phyloP scores from a whole-genome alignment of 305 asterid species.

The Andrographis paniculata region DNA sequence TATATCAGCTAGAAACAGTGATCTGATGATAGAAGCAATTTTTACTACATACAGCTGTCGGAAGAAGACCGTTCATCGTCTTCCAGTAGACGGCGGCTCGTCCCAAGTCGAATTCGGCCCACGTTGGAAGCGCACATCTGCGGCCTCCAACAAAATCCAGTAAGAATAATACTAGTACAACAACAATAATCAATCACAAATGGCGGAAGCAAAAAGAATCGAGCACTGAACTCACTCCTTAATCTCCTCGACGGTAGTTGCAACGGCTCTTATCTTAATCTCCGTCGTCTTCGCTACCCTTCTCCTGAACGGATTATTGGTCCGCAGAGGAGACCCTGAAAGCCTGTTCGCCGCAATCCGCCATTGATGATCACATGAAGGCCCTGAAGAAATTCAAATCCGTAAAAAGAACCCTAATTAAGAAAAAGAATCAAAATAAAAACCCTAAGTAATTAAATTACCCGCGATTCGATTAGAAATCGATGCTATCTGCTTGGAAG shows the following conservation, averaged over 20 bases:
- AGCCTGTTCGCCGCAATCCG: slow-evolving; percentile 28
- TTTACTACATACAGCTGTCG: slow-evolving; percentile 48
- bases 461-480: slow-evolving; percentile 20
- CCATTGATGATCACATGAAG: slow-evolving; percentile 4
- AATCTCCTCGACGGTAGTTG: slow-evolving; percentile 30
- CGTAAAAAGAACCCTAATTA: not conserved
- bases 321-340: slow-evolving; percentile 22
- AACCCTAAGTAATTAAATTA: not conserved
- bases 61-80: slow-evolving; percentile 85
- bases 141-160: not conserved
- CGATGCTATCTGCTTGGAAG: slow-evolving; percentile 36
- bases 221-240: slow-evolving; percentile 37
- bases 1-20: too few species aligned
- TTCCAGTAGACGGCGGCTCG: slow-evolving; percentile 82
- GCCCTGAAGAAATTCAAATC: too few species aligned
- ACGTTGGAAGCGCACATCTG: slow-evolving; percentile 50
- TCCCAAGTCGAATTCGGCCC: slow-evolving; percentile 71
- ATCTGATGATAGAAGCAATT: not conserved
- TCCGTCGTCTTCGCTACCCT: slow-evolving; percentile 18
- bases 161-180: not conserved
- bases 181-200: too few species aligned
- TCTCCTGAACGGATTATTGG: slow-evolving; percentile 20
- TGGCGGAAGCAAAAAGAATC: too few species aligned
- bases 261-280: slow-evolving; percentile 18
- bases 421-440: slow-evolving; percentile 7